Base-by-base conservation (phyloP, 257 asterid species). In the Thymus mandschuricus region DNA sequence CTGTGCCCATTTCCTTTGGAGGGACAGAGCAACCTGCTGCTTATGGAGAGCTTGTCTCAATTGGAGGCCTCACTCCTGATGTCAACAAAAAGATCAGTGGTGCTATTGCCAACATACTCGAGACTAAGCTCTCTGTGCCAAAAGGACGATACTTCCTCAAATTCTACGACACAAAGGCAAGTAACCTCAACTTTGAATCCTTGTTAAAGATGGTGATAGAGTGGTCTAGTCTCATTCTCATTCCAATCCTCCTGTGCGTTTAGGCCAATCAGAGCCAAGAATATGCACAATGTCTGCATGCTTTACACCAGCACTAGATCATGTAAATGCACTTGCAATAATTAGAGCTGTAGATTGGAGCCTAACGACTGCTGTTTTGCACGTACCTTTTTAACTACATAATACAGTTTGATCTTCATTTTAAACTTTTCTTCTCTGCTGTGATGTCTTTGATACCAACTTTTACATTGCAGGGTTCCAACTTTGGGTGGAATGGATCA, bases 11-110 rank as follows among this genome's bases (percentile, higher is more conserved):
- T 65, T 81, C 99, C 62, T 91, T 92, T 58, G 99, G 92, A 55
- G 99, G 99, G 75, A 88, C 97, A 28, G 98, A 95, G 83, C 79
- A 87, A 71, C 96, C 96, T 31, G 84, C 97, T 66, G 99, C 97
- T 29, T 95, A 81, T 69, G 99, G 96, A 44, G 99, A 95, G 84
- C 74, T 95, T 68, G 81, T 92, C 30, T 89, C 98, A 3, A 87
- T 95, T 68, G 99, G 99, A 35, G 99, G 97, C 7, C 88, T 95
- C 50, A 87, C 58, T 65, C 65, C 95, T 70, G 96, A 88, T 62
- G 86, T 87, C 49, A 95, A 95, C 88, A 95, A 89, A 88, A 87
- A 89, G 73, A 90, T 95, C 63, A 92, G 96, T 78, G 97, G 84
- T 78, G 98, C 97, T 55, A 77, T 95, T 78, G 85, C 98, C 51